These are phyloP conservation scores for Phytophthora chlamydospora DNA, from an alignment of 352 stramenopile genomes.

Conservation along the genomic window DNA sequence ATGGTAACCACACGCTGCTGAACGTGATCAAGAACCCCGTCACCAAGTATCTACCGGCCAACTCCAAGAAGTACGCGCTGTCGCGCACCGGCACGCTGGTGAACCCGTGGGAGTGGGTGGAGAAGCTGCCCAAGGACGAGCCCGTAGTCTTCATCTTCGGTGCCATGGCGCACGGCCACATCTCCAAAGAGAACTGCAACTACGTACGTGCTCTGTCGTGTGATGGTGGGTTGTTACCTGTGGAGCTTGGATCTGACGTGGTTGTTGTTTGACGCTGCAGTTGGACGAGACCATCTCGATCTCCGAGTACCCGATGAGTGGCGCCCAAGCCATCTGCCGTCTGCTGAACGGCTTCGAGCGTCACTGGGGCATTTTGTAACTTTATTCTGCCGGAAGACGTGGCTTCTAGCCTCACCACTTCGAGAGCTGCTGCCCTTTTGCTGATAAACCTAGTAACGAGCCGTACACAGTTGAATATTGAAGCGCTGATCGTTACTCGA, in stretches of 20 bases:
- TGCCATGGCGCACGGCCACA: slow-evolving; percentile 96
- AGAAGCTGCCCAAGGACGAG: slow-evolving; percentile 89
- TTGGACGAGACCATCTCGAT: slow-evolving; percentile 98
- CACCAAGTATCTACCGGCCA: slow-evolving; percentile 96
- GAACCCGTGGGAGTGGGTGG: slow-evolving; percentile 95
- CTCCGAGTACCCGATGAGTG: slow-evolving; percentile 98
- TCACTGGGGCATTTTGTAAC: slow-evolving; percentile 98
- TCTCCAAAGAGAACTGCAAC: slow-evolving; percentile 97
- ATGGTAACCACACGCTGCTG: slow-evolving; percentile 96
- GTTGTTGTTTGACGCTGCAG: slow-evolving; percentile 36
- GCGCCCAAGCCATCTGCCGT: slow-evolving; percentile 95
- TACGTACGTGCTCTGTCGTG: slow-evolving; percentile 78
- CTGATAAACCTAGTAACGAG: too few species aligned
- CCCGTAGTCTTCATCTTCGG: slow-evolving; percentile 98
- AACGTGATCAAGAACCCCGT: slow-evolving; percentile 99
- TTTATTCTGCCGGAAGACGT: slow-evolving; percentile 23
- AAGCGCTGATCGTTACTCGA: too few species aligned
- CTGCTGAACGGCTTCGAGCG: slow-evolving; percentile 98
- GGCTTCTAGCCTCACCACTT: slow-evolving; percentile 16
- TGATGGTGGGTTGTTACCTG: neutral
- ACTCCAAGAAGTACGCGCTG: slow-evolving; percentile 95
- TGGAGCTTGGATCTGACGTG: slow-evolving; percentile 10
- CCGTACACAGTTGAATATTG: too few species aligned
- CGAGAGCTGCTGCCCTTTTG: neutral
- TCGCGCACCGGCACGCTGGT: slow-evolving; percentile 94